Evolutionary conservation across 169 alveolate species (phyloP).

Genomic region (Plasmodium gaboni): DNA sequence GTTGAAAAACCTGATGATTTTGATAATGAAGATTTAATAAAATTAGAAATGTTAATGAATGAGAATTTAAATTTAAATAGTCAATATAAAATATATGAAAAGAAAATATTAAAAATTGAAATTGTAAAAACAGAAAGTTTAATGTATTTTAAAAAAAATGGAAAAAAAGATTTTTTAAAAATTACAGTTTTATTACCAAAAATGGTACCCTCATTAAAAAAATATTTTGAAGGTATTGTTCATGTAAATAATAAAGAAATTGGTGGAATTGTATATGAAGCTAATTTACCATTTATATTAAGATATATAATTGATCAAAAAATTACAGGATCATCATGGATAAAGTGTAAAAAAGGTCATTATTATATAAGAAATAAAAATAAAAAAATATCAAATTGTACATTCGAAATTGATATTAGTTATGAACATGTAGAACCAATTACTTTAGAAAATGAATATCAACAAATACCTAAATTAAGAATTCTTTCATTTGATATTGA

Average conservation of each 20-base stretch:
- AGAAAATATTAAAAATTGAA: conserved; percentile 80
- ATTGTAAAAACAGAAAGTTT: conserved; percentile 83
- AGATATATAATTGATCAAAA: conserved; percentile 96
- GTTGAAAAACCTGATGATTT: conserved; percentile 81
- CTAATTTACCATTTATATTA: conserved; percentile 96
- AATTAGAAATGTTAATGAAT: conserved; percentile 74
- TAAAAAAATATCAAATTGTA: conserved; percentile 75
- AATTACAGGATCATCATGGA: conserved; percentile 98
- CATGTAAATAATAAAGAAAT: conserved; percentile 71
- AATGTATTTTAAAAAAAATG: conserved; percentile 82
- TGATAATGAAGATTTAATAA: conserved; percentile 75
- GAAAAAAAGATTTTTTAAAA: conserved; percentile 85
- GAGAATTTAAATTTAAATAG: conserved; percentile 76
- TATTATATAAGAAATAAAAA: conserved; percentile 42
- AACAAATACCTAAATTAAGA: conserved; percentile 58
- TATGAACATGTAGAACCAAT: conserved; percentile 85
- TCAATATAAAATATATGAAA: conserved; percentile 80
- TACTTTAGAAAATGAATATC: conserved; percentile 59
- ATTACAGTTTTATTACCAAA: conserved; percentile 89
- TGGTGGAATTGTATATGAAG: conserved; percentile 90
- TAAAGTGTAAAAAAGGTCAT: conserved; percentile 79
- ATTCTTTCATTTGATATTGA: conserved; percentile 85
- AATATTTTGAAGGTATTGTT: conserved; percentile 87
- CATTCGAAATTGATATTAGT: conserved; percentile 81
- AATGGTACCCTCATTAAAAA: conserved; percentile 87